Evolutionary conservation across 495 filamentous ascomycete genomes (phyloP).

Genomic region (Amorphotheca resinae): DNA sequence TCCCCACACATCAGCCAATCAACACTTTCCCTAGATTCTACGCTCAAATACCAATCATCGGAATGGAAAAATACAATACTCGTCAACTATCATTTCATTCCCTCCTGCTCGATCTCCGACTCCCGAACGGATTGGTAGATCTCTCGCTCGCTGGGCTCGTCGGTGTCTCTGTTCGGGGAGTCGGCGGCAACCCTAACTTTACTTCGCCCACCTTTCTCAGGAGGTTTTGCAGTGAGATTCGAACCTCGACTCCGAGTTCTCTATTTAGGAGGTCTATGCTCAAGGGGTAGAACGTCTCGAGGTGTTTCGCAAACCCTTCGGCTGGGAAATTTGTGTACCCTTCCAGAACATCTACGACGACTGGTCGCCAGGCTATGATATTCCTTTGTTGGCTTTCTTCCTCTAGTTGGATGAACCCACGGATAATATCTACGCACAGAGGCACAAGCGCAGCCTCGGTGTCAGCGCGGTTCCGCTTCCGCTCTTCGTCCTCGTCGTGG

Average conservation of each 20-base stretch:
- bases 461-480: constrained; percentile 60
- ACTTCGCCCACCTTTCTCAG: constrained; percentile 74
- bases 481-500: constrained; percentile 72
- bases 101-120: constrained; percentile 11
- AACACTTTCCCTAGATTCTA: constrained; percentile 4
- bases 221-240: constrained; percentile 61
- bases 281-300: constrained; percentile 75
- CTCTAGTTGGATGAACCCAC: constrained; percentile 68
- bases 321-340: constrained; percentile 79
- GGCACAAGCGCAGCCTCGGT: constrained; percentile 89
- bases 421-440: constrained; percentile 84
- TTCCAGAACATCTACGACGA: constrained; percentile 95
- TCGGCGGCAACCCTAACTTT: constrained; percentile 45
- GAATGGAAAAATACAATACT: neutral
- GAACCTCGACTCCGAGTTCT: constrained; percentile 67
- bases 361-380: constrained; percentile 90
- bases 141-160: constrained; percentile 31
- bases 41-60: constrained; percentile 12
- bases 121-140: constrained; percentile 14
- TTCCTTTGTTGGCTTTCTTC: constrained; percentile 94
- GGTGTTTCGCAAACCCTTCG: constrained; percentile 69
- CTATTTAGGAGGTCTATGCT: constrained; percentile 70
- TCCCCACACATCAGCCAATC: neutral
- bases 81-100: constrained; percentile 6
- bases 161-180: constrained; percentile 19